Evolutionary conservation across 1,284 basidiomycete genomes (phyloP), one percentile per base, ranked within the genome.

Genomic region (Tetrapyrgos nigripes): DNA sequence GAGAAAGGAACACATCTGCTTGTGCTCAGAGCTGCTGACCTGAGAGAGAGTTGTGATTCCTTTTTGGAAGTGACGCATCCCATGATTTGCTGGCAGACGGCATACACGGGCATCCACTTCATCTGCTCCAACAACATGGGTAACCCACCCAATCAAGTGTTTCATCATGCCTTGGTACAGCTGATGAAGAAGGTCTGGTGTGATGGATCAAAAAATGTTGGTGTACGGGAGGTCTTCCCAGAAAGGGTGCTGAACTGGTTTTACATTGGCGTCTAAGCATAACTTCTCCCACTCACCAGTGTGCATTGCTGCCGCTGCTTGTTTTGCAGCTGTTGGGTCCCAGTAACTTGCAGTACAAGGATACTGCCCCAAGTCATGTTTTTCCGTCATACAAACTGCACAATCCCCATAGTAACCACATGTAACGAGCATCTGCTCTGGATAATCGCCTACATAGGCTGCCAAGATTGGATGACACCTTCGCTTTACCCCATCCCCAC

Each of bases 401-500:
- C 35, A 10, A 37, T 37, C 35, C n/a, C 35, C 35, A 37, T 37
- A 37, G n/a, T 37, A 37, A 10, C 35, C 59, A 53, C 62, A 74
- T 1, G 57, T 40, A 0, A 73, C 69, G 11, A 75, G 46, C 35
- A n/a, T n/a, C n/a, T n/a, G n/a, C n/a, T n/a, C n/a, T n/a, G n/a
- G n/a, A n/a, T n/a, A n/a, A n/a, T n/a, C n/a, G n/a, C n/a, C n/a
- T n/a, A n/a, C n/a, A n/a, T n/a, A n/a, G n/a, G n/a, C n/a, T n/a
- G n/a, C n/a, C 35, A 37, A 10, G 10, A 37, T 10, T 37, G 35
- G 75, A 60, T 75, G 68, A 4, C 59, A 44, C 5, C 64, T 54
- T 3, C 66, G 61, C 10, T 64, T 29, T 11, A 61, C 49, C 1
- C 75, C 69, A 62, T 73, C 67, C 4, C 68, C 69, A 58, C 66